Percentiles rank a stretch among this genome's conserved stretches.
Conservation (phyloP, 345 rosid genomes). For the Limnanthes douglasii region DNA sequence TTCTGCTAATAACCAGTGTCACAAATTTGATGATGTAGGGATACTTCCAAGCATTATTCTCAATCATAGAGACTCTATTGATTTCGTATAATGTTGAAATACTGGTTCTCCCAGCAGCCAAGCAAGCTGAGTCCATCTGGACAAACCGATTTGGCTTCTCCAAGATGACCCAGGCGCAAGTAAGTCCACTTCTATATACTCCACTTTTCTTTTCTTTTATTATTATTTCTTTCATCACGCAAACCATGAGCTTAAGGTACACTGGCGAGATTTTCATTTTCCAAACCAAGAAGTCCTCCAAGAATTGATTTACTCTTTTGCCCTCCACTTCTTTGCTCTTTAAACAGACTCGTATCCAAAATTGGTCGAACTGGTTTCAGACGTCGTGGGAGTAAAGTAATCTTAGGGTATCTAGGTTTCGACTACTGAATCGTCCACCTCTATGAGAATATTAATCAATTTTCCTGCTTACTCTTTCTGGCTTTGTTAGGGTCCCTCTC, state of each 20-base stretch:
- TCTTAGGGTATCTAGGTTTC: too few species aligned
- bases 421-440: too few species aligned
- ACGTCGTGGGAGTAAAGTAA: too few species aligned
- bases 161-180: constrained; percentile 59
- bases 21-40: constrained; percentile 26
- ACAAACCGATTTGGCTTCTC: constrained; percentile 74
- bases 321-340: too few species aligned
- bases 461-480: not conserved
- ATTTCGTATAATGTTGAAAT: constrained; percentile 60
- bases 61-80: constrained; percentile 68
- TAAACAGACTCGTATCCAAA: too few species aligned
- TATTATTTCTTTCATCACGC: too few species aligned
- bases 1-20: not conserved
- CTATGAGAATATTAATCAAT: too few species aligned
- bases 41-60: constrained; percentile 77
- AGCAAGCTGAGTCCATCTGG: constrained; percentile 94
- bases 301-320: too few species aligned
- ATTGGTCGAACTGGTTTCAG: too few species aligned
- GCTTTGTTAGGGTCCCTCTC: not conserved
- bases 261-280: too few species aligned
- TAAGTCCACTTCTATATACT: constrained; percentile 23
- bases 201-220: not conserved
- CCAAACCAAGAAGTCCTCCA: too few species aligned
- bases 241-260: too few species aligned
- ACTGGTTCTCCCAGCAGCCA: constrained; percentile 94